These are phyloP conservation scores for Pelargonium australe DNA, from an alignment of 441 rosid genomes.

Conservation along the genomic window DNA sequence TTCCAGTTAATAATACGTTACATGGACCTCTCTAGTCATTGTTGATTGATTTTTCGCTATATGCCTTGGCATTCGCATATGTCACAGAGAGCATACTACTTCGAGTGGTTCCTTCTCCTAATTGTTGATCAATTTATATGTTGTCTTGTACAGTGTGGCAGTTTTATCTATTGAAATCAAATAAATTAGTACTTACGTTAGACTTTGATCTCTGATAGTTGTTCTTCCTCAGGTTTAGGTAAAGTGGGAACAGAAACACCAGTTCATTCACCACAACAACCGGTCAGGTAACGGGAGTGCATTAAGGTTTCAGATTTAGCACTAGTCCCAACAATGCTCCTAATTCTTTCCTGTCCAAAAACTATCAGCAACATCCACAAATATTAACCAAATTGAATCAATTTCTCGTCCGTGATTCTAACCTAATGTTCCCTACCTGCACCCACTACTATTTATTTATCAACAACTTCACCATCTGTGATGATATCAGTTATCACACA, in stretches of 20 bases:
- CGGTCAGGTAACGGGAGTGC: slow-evolving; percentile 38
- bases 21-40: not conserved
- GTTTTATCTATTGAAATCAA: not conserved
- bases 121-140: not conserved
- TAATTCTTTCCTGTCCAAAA: slow-evolving; percentile 2
- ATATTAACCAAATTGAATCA: not conserved
- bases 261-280: slow-evolving; percentile 43
- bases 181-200: not conserved
- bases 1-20: not conserved
- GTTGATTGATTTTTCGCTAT: not conserved
- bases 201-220: slow-evolving; percentile 13
- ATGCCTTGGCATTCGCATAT: not conserved
- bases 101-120: not conserved
- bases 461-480: not conserved
- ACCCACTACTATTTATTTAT: not conserved
- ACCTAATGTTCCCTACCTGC: not conserved
- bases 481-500: not conserved
- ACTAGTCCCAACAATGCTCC: not conserved
- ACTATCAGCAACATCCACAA: not conserved
- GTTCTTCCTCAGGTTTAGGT: slow-evolving; percentile 58
- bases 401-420: not conserved
- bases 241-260: slow-evolving; percentile 60
- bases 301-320: slow-evolving; percentile 5
- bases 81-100: not conserved
- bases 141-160: too few species aligned